Evolutionary conservation across 768 basidiomycete species (phyloP).

Genomic region (Termitomyces sp.): DNA sequence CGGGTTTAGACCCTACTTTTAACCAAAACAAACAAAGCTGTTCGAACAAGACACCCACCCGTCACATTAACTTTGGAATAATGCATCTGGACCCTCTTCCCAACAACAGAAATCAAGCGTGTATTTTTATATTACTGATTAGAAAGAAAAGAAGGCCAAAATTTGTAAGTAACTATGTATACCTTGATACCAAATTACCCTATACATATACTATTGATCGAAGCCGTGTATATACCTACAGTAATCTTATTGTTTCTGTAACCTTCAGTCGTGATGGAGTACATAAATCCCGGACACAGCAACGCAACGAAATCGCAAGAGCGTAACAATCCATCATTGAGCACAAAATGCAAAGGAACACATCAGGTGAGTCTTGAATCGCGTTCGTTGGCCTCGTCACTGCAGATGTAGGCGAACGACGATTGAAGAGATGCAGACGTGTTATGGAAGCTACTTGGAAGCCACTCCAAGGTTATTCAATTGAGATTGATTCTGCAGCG

Average conservation of each 20-base stretch:
- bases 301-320: neutral
- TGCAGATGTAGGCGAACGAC: neutral
- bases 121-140: conserved; percentile 3
- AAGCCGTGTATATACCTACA: neutral
- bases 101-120: neutral
- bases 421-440: neutral
- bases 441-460: neutral
- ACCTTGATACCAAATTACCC: neutral
- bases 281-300: neutral
- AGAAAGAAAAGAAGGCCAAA: neutral
- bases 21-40: neutral
- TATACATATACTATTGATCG: neutral
- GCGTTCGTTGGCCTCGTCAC: neutral
- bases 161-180: too few relatives aligned
- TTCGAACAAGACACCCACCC: neutral
- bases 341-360: neutral
- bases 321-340: too few relatives aligned
- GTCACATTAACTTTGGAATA: neutral
- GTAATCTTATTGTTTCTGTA: too few relatives aligned
- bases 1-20: conserved; percentile 23
- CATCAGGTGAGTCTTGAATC: neutral
- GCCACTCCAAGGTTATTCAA: too few relatives aligned
- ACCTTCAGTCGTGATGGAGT: neutral
- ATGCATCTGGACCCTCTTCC: neutral
- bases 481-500: too few relatives aligned